Evolutionary conservation across 2,329 filamentous ascomycete genomes (phyloP), one percentile per base, ranked within the genome.

Genomic region (Microcera coccophila): DNA sequence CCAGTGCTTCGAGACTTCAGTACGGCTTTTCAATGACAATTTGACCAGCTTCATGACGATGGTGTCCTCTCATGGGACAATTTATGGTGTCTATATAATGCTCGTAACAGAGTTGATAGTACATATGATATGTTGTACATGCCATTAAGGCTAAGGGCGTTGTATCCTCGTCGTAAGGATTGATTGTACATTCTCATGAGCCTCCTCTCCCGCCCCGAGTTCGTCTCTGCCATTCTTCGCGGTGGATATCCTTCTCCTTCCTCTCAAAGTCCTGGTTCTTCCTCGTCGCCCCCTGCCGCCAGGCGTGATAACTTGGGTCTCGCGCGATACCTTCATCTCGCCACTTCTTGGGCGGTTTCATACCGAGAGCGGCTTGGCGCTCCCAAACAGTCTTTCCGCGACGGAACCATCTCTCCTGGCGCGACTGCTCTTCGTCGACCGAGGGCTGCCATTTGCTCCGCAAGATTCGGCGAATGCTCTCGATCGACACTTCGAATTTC

Each of bases 391-490:
- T 60, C 64, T 76, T 73, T 45, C 82, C 82, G 40, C 82, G 71
- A 15, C 72, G 72, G 57, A 78, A 75, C 82, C 82, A 85, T 18
- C 82, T 69, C 52, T 70, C 66, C 58, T 82, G 76, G 41, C 81
- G 73, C 3, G 75, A 67, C 46, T 73, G 62, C 47, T 82, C 77
- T 57, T 83, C 76, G 40, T 81, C 74, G 19, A 74, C 72, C 7
- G 62, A 71, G 3, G 87, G 82, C 55, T 68, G 67, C 84, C 87
- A 93, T 47, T 87, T 90, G 62, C 79, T 81, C 69, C 79, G 88
- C 48, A 98, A 70, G 39, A 98, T 95, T 26, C 93, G 79, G 10
- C 90, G 82, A 45, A 97, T 87, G 1, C 83, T 87, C 62, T 98
- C 93, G 3, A 87, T 74, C 1, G 89, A 90, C n/a, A 96, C 74